A percentile compares a stretch with the other conserved stretches of the same genome.
These are phyloP conservation scores for Datisca glomerata DNA, from an alignment of 306 rosid species.

Conservation along the genomic window DNA sequence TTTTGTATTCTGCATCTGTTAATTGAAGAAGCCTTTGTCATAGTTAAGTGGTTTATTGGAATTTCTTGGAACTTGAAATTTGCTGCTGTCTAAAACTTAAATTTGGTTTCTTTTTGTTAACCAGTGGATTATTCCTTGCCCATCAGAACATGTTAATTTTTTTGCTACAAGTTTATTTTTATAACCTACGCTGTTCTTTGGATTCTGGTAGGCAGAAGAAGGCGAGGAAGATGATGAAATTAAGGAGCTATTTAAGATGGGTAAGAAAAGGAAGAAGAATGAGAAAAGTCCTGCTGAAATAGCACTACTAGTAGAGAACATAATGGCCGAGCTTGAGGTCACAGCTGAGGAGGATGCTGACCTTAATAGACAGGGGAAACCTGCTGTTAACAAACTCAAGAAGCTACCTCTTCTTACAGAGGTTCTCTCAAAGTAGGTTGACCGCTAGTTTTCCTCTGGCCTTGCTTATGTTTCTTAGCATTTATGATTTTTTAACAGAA, in stretches of 20 bases:
- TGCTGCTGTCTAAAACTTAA: too few species aligned
- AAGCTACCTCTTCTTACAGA: constrained; percentile 77
- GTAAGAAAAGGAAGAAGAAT: constrained; percentile 72
- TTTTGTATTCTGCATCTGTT: too few species aligned
- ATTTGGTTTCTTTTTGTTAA: too few species aligned
- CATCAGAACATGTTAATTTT: too few species aligned
- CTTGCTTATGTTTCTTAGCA: neutral
- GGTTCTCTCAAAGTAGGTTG: constrained; percentile 81
- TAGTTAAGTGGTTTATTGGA: too few species aligned
- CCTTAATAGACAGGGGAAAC: constrained; percentile 67
- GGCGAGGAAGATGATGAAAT: constrained; percentile 85
- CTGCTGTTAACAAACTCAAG: constrained; percentile 84
- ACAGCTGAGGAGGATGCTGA: constrained; percentile 96
- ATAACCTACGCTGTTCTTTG: constrained; percentile 1
- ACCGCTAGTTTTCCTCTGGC: neutral
- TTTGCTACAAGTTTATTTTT: neutral
- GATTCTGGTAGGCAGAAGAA: constrained; percentile 66
- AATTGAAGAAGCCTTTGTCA: too few species aligned
- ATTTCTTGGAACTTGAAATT: too few species aligned
- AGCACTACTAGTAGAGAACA: constrained; percentile 80
- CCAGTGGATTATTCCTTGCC: too few species aligned
- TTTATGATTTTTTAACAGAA: neutral
- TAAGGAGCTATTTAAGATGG: constrained; percentile 59
- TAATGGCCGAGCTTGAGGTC: constrained; percentile 97
- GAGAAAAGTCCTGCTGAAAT: constrained; percentile 91